These are phyloP conservation scores for Polychytrium aggregatum DNA, from an alignment of 192 early-diverging fungal species.

Conservation along the genomic window DNA sequence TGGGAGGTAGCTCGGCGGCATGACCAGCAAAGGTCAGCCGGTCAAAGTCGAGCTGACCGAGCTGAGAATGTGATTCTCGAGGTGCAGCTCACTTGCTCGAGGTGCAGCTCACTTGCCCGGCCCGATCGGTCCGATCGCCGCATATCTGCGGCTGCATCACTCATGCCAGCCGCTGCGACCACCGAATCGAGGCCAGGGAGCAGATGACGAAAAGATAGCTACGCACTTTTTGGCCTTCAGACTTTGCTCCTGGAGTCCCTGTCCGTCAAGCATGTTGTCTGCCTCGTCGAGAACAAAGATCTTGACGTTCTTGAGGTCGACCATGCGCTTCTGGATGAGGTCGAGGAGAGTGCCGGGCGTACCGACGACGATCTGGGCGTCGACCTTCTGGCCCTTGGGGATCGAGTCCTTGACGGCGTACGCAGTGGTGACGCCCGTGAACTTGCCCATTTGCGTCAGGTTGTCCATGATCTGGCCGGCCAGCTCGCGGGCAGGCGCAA, in stretches of 20 bases:
- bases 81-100: too few relatives aligned
- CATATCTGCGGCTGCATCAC: too few relatives aligned
- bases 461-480: constrained; percentile 92
- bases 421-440: constrained; percentile 59
- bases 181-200: background rate
- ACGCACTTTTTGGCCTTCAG: constrained; percentile 68
- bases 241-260: constrained; percentile 74
- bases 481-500: constrained; percentile 89
- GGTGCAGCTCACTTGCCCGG: too few relatives aligned
- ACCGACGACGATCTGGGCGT: constrained; percentile 78
- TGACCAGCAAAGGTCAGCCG: background rate
- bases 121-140: too few relatives aligned
- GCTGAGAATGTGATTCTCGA: too few relatives aligned
- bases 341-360: constrained; percentile 88
- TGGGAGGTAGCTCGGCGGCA: too few relatives aligned
- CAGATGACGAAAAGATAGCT: background rate
- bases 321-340: constrained; percentile 48
- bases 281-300: constrained; percentile 96
- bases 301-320: constrained; percentile 51
- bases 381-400: constrained; percentile 44
- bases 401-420: constrained; percentile 70
- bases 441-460: constrained; percentile 83
- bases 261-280: constrained; percentile 92
- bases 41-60: too few relatives aligned
- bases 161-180: too few relatives aligned